Conservation (phyloP, 345 rosid genomes). For the Brassica juncea region DNA sequence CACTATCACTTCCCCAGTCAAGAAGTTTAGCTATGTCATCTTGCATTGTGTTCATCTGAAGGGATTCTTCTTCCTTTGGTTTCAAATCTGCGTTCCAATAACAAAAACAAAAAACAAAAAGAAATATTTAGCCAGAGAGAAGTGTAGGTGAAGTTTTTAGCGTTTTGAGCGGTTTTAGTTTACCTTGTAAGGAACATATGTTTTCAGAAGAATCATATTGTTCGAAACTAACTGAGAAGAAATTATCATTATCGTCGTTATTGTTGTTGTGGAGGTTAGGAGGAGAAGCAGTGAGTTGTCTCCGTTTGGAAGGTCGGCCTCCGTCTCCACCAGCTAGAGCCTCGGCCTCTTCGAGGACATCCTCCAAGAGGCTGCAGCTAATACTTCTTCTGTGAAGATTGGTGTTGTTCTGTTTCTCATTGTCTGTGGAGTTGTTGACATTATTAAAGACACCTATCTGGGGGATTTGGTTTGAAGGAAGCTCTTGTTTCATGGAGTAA, state of each 20-base stretch:
- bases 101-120: neutral
- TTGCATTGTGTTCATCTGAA: slow-evolving; percentile 45
- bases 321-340: slow-evolving; percentile 32
- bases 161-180: neutral
- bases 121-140: neutral
- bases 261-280: slow-evolving; percentile 19
- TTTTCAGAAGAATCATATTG: slow-evolving; percentile 37
- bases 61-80: slow-evolving; percentile 46
- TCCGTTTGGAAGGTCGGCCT: slow-evolving; percentile 35
- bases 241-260: slow-evolving; percentile 37
- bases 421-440: slow-evolving; percentile 26
- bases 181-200: slow-evolving; percentile 41
- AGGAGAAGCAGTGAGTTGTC: slow-evolving; percentile 42
- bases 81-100: slow-evolving; percentile 36
- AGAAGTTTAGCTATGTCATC: slow-evolving; percentile 54
- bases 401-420: slow-evolving; percentile 19
- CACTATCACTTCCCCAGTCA: slow-evolving; percentile 53
- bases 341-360: slow-evolving; percentile 57
- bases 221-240: slow-evolving; percentile 38
- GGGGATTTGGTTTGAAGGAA: slow-evolving; percentile 71
- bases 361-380: slow-evolving; percentile 54
- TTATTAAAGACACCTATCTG: slow-evolving; percentile 13
- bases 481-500: slow-evolving; percentile 54
- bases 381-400: slow-evolving; percentile 31
- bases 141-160: neutral